A percentile compares a stretch with the other conserved stretches of the same genome.
These are phyloP conservation scores for Nitzschia sp. DNA, from an alignment of 108 stramenopile genomes.

Conservation along the genomic window DNA sequence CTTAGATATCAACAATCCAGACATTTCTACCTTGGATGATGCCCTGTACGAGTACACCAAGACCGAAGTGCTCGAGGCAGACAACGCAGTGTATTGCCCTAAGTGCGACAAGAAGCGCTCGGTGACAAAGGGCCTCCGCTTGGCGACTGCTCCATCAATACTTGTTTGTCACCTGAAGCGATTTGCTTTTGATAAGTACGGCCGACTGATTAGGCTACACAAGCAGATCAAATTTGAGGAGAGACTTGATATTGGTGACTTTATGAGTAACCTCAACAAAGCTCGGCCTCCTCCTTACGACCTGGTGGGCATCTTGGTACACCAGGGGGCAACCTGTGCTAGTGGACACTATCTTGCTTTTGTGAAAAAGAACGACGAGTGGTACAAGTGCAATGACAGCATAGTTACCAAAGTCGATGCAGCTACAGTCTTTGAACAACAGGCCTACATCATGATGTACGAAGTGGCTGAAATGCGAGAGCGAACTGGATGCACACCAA, in stretches of 20 bases:
- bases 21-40: slow-evolving; percentile 54
- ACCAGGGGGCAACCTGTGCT: slow-evolving; percentile 77
- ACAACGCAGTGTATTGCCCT: slow-evolving; percentile 78
- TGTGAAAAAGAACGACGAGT: slow-evolving; percentile 65
- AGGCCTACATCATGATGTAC: slow-evolving; percentile 81
- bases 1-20: slow-evolving; percentile 65
- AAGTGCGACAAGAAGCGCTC: slow-evolving; percentile 61
- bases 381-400: slow-evolving; percentile 82
- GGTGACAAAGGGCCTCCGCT: slow-evolving; percentile 76
- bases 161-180: slow-evolving; percentile 84
- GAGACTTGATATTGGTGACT: slow-evolving; percentile 68
- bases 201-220: slow-evolving; percentile 56
- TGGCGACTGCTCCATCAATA: slow-evolving; percentile 86
- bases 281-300: slow-evolving; percentile 77
- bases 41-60: slow-evolving; percentile 78
- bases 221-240: slow-evolving; percentile 71
- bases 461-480: slow-evolving; percentile 54
- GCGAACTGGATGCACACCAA: slow-evolving; percentile 19
- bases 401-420: slow-evolving; percentile 67
- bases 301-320: slow-evolving; percentile 76
- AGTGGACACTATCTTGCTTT: slow-evolving; percentile 84
- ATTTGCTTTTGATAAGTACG: slow-evolving; percentile 78
- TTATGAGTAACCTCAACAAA: slow-evolving; percentile 79
- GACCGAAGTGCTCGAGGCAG: slow-evolving; percentile 64
- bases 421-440: slow-evolving; percentile 66